These are phyloP conservation scores for Limonium bicolor DNA, from an alignment of 148 eudicot genomes.

Conservation along the genomic window DNA sequence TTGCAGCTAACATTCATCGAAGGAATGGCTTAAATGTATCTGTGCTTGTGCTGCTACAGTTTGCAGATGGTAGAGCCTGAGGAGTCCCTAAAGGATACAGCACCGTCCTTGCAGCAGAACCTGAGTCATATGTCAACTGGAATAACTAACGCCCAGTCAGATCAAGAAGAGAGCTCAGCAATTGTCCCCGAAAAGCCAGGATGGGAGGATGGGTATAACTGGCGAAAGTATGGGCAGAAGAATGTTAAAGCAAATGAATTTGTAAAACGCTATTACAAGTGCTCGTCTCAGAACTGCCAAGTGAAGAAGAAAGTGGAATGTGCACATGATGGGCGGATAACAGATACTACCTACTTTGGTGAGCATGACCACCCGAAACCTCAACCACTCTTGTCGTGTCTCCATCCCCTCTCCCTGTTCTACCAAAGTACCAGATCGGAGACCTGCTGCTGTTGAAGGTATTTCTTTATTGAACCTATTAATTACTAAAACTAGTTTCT, in stretches of 20 bases:
- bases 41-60: not conserved
- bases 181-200: constrained; percentile 44
- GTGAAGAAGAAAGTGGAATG: constrained; percentile 90
- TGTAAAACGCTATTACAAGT: constrained; percentile 80
- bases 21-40: constrained; percentile 10
- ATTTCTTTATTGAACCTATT: constrained; percentile 8
- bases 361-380: constrained; percentile 75
- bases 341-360: constrained; percentile 59
- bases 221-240: constrained; percentile 98
- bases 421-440: constrained; percentile 17
- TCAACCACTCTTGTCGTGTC: constrained; percentile 28
- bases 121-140: constrained; percentile 26
- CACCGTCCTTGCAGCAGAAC: constrained; percentile 18
- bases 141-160: constrained; percentile 17
- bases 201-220: constrained; percentile 88
- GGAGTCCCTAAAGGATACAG: constrained; percentile 19
- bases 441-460: constrained; percentile 38
- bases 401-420: constrained; percentile 22
- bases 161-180: constrained; percentile 24
- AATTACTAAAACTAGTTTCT: constrained; percentile 2
- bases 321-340: constrained; percentile 51
- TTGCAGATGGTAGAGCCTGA: constrained; percentile 27
- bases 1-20: no score
- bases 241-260: constrained; percentile 72
- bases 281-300: constrained; percentile 60